A percentile compares a stretch with the other conserved stretches of the same genome.
phyloP scores from a whole-genome alignment of 306 rosid genomes.

The Hylodesmum podocarpum region DNA sequence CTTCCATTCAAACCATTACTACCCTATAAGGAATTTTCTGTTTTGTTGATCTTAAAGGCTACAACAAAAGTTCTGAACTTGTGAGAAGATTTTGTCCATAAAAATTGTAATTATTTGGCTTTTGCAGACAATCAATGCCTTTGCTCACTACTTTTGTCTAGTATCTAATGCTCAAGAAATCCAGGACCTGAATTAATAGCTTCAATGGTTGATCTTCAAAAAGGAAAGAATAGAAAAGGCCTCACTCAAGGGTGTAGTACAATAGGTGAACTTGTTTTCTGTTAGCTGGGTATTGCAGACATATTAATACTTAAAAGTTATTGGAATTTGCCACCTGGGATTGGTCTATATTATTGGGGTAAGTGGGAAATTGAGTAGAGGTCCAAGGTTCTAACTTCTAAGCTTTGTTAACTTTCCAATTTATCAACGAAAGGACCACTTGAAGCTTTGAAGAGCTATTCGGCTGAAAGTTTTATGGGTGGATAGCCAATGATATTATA shows the following conservation, averaged over 20 bases:
- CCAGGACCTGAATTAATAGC: not conserved
- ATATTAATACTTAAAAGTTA: not conserved
- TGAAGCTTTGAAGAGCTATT: not conserved
- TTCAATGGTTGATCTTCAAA: not conserved
- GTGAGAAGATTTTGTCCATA: not conserved
- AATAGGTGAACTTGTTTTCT: conserved; percentile 4
- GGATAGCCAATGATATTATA: not conserved
- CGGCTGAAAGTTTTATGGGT: not conserved
- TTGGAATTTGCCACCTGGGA: not conserved
- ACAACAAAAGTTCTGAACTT: not conserved
- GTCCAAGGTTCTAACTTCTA: not conserved
- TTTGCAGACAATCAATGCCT: not conserved
- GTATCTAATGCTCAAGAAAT: not conserved
- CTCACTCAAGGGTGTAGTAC: not conserved
- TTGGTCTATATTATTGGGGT: not conserved
- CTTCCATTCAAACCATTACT: not conserved
- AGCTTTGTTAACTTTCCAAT: not conserved
- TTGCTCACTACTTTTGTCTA: not conserved
- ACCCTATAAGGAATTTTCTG: not conserved
- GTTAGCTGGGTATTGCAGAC: not conserved
- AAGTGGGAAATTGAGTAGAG: not conserved
- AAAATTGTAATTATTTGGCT: not conserved
- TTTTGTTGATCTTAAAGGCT: not conserved
- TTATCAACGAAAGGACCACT: not conserved
- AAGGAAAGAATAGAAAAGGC: not conserved